Evolutionary conservation across 352 stramenopile genomes (phyloP).

Genomic region (Pythium sp.): DNA sequence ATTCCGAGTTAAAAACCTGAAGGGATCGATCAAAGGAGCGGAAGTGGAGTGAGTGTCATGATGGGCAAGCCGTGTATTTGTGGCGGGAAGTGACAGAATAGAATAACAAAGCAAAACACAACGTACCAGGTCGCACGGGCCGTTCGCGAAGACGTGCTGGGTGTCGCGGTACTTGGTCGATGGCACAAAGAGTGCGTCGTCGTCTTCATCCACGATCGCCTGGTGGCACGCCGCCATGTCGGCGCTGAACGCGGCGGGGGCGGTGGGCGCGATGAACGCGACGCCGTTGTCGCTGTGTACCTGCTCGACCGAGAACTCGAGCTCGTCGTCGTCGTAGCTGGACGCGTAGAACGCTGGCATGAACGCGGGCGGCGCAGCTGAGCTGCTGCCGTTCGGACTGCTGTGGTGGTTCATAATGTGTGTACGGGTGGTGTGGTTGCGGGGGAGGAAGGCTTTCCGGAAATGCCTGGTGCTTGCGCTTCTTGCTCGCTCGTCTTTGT

Average conservation of each 20-base stretch:
- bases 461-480: constrained; percentile 4
- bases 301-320: constrained; percentile 22
- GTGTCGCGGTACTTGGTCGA: constrained; percentile 42
- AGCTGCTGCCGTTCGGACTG: constrained; percentile 15
- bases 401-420: constrained; percentile 14
- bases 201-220: constrained; percentile 11
- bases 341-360: constrained; percentile 32
- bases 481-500: too few species aligned
- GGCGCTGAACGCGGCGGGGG: background rate
- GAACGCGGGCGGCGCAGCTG: constrained; percentile 13
- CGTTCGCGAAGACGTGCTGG: constrained; percentile 41
- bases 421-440: constrained; percentile 6
- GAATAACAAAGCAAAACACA: background rate
- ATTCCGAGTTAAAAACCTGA: constrained; percentile 19
- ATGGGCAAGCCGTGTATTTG: background rate
- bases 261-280: constrained; percentile 5
- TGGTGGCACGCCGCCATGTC: constrained; percentile 5
- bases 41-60: background rate
- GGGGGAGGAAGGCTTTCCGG: constrained; percentile 5
- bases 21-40: background rate
- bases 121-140: constrained; percentile 17
- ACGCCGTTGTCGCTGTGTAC: constrained; percentile 26
- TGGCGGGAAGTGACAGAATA: background rate
- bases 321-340: constrained; percentile 30
- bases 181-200: constrained; percentile 16